These are phyloP conservation scores for Clonostachys sp. DNA, from an alignment of 2,329 filamentous ascomycete species.

Conservation along the genomic window DNA sequence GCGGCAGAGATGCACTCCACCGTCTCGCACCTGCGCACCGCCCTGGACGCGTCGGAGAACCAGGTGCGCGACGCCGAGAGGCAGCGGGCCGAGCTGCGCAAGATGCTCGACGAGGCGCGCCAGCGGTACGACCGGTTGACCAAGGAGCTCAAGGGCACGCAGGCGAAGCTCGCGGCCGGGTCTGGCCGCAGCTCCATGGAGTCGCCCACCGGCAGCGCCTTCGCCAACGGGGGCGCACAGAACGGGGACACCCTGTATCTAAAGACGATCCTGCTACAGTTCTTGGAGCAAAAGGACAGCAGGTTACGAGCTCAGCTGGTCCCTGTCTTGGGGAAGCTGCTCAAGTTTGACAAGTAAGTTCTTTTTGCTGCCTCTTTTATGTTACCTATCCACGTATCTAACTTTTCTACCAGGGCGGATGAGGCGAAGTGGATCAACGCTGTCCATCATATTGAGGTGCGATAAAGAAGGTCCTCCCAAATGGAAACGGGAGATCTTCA, in stretches of 20 bases:
- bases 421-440: constrained; percentile 85
- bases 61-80: constrained; percentile 80
- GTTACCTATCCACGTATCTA: background rate
- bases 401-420: constrained; percentile 41
- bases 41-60: constrained; percentile 82
- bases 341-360: constrained; percentile 73
- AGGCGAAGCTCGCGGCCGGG: constrained; percentile 36
- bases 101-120: constrained; percentile 73
- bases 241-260: constrained; percentile 58
- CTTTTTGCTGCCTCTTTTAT: background rate
- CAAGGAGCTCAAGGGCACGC: constrained; percentile 55
- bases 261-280: constrained; percentile 78
- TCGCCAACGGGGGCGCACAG: constrained; percentile 13
- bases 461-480: constrained; percentile 9
- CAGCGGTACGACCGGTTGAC: constrained; percentile 74
- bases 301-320: constrained; percentile 72
- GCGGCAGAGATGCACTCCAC: constrained; percentile 70
- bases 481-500: too few species aligned
- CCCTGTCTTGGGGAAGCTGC: constrained; percentile 69
- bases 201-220: constrained; percentile 24
- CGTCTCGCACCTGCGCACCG: constrained; percentile 71
- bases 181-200: constrained; percentile 38
- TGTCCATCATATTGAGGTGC: constrained; percentile 48
- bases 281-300: constrained; percentile 76
- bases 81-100: constrained; percentile 71